These are phyloP conservation scores for Handroanthus guayacan DNA, from an alignment of 257 asterid genomes.

Conservation along the genomic window DNA sequence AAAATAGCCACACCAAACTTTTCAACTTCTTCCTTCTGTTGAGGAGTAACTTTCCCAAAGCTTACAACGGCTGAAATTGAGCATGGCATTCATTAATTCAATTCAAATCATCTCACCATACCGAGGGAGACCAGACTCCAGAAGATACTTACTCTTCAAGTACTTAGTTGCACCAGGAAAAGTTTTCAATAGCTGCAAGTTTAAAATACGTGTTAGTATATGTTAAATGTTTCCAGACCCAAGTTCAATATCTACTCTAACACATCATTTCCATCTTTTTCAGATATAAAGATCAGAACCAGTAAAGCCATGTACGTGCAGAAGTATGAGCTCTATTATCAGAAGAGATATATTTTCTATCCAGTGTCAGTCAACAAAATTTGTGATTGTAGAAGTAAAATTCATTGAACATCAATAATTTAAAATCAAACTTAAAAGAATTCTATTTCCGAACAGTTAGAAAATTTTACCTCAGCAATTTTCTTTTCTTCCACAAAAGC, in stretches of 20 bases:
- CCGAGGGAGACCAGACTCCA: slow-evolving; percentile 3
- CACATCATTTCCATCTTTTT: slow-evolving; percentile 15
- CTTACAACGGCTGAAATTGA: slow-evolving; percentile 62
- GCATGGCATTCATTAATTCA: background rate
- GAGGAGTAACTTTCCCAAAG: slow-evolving; percentile 63
- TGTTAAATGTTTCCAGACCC: background rate
- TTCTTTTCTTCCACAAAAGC: slow-evolving; percentile 79
- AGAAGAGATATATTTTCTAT: background rate
- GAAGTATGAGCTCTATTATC: background rate
- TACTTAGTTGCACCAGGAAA: slow-evolving; percentile 60
- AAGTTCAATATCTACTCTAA: background rate
- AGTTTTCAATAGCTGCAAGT: slow-evolving; percentile 65
- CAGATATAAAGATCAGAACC: slow-evolving; percentile 3
- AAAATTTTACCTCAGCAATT: slow-evolving; percentile 57
- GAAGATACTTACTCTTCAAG: slow-evolving; percentile 61
- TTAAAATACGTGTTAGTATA: slow-evolving; percentile 32
- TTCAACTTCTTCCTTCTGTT: slow-evolving; percentile 61
- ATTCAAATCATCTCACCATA: slow-evolving; percentile 3
- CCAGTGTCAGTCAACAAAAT: background rate
- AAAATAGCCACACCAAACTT: slow-evolving; percentile 52
- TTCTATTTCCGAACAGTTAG: background rate
- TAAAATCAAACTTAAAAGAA: slow-evolving; percentile 5
- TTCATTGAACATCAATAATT: background rate
- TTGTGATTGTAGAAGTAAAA: background rate
- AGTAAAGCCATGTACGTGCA: background rate